Percentiles rank a stretch among this genome's conserved stretches.
These are phyloP conservation scores for Apodospora peruviana DNA, from an alignment of 495 filamentous ascomycete species.

Conservation along the genomic window DNA sequence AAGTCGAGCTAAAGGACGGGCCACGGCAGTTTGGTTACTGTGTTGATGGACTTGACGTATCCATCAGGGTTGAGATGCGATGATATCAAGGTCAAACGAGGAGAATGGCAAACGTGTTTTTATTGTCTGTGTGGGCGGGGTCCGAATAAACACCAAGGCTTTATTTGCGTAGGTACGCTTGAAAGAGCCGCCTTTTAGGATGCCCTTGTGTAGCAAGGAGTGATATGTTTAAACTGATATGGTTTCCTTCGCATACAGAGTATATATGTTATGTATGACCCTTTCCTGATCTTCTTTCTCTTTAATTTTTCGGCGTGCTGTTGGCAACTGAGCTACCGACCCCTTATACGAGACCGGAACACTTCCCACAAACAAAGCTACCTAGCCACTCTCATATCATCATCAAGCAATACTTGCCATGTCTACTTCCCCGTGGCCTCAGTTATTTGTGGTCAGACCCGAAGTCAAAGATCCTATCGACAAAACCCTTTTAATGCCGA, in stretches of 20 bases:
- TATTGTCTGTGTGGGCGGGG: neutral
- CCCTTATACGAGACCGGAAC: too few relatives aligned
- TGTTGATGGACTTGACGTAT: slow-evolving; percentile 65
- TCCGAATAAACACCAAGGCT: too few relatives aligned
- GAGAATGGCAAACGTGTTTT: neutral
- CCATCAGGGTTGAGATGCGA: slow-evolving; percentile 58
- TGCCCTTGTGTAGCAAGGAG: too few relatives aligned
- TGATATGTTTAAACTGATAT: too few relatives aligned
- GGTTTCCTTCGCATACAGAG: too few relatives aligned
- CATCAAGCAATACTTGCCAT: neutral
- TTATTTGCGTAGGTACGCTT: too few relatives aligned
- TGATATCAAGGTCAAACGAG: slow-evolving; percentile 2
- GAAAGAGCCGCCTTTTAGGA: too few relatives aligned
- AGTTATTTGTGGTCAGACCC: slow-evolving; percentile 34
- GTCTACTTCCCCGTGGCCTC: slow-evolving; percentile 11
- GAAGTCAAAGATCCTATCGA: slow-evolving; percentile 11
- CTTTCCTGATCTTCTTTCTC: too few relatives aligned
- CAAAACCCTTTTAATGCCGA: slow-evolving; percentile 12
- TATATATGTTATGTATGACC: too few relatives aligned
- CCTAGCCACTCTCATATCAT: neutral
- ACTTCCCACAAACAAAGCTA: neutral
- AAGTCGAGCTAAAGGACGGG: slow-evolving; percentile 76
- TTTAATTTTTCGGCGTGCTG: too few relatives aligned
- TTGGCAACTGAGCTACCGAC: too few relatives aligned
- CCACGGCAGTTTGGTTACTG: slow-evolving; percentile 76